Evolutionary conservation across 306 rosid species (phyloP), one percentile per base, ranked within the genome.

Genomic region (Acacia crassicarpa): DNA sequence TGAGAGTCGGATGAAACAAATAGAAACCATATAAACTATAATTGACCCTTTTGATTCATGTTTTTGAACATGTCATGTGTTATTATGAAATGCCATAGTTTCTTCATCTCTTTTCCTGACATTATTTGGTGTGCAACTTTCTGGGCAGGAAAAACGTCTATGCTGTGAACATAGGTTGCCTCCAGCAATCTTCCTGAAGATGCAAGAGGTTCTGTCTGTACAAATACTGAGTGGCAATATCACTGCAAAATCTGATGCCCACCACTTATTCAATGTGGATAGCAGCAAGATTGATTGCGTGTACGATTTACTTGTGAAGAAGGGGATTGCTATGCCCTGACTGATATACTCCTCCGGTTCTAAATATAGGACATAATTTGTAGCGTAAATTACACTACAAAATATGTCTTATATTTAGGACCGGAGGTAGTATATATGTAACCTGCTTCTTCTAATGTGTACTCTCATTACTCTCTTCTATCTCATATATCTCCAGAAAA

Each of bases 121-220:
- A 43, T 23, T 70, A 33, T 12, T 5, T n/a, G 33, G 6, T 41
- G 53, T 69, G 75, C 40, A 71, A 71, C 58, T 22, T 45, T 44
- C 58, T 71, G 51, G 58, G 58, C 75, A 71, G 75, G 75, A 71
- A 25, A 71, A 71, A 71, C 75, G 75, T 25, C 13, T 71, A 13
- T 71, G 75, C 22, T 12, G 58, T 45, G 75, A 71, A 14, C 75
- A 44, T 22, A 25, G 75, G 75, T 22, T 71, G 58, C 22, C 75
- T 71, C 75, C 75, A 44, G 56, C 75, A 35, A 71, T 45, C n/a
- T 71, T 22, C 51, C 40, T 71, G 40, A 43, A 71, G 75, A 71
- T 71, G 75, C 75, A 71, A 25, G 75, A 71, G 75, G 9, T 71
- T 45, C 58, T 71, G 5, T 44, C 58, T 44, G 6, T 71, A 13